phyloP scores from a whole-genome alignment of 164 flowering plant genomes.

The Santalum album region DNA sequence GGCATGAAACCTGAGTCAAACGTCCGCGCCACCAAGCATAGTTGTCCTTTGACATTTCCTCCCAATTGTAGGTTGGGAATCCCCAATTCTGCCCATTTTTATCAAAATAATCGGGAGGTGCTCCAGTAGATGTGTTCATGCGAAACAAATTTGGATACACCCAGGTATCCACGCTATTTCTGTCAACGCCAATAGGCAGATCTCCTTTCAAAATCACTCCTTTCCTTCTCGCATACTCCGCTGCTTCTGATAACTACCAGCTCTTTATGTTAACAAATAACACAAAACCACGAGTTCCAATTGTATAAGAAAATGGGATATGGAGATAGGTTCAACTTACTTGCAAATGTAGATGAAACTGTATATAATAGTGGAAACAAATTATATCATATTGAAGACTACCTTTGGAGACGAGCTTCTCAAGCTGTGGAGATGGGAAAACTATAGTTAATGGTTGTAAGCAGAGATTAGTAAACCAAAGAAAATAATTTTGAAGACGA shows the following conservation, averaged over 20 bases:
- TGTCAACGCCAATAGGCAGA: conserved; percentile 90
- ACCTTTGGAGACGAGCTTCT: conserved; percentile 72
- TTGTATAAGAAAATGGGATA: not conserved
- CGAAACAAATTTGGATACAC: conserved; percentile 84
- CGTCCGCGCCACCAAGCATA: conserved; percentile 99
- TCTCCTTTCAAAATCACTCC: conserved; percentile 91
- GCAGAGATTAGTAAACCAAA: not conserved
- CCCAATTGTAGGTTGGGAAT: conserved; percentile 95
- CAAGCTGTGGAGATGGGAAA: conserved; percentile 55
- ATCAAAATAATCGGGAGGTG: conserved; percentile 94
- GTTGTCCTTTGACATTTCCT: conserved; percentile 95
- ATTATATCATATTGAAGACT: conserved; percentile 69
- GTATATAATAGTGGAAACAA: conserved; percentile 81
- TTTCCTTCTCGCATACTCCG: conserved; percentile 78
- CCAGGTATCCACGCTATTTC: conserved; percentile 98
- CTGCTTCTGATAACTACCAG: conserved; percentile 71
- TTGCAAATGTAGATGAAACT: conserved; percentile 77
- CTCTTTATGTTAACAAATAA: not conserved
- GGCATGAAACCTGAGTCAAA: conserved; percentile 63
- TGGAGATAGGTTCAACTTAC: conserved; percentile 27
- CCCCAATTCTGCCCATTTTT: conserved; percentile 99
- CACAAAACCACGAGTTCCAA: conserved; percentile 2
- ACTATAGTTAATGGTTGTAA: conserved; percentile 7
- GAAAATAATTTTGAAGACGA: too few relatives aligned
- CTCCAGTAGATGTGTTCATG: conserved; percentile 93